Conservation (phyloP, 352 stramenopile genomes). For the Globisporangium carolinianum region DNA sequence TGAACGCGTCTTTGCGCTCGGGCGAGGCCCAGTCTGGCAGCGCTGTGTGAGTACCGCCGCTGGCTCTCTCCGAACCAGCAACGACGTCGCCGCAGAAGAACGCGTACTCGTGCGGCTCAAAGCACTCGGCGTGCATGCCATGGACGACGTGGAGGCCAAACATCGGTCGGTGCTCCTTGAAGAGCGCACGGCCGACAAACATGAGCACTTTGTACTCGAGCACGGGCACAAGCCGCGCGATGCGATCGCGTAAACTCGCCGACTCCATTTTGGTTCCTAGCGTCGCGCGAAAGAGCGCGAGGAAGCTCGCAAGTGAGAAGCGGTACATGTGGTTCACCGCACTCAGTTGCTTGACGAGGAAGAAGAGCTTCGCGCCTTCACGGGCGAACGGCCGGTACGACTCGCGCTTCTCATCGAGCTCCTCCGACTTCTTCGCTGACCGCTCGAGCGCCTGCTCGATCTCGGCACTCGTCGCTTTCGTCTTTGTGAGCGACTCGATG, state of each 20-base stretch:
- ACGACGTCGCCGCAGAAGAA: constrained; percentile 89
- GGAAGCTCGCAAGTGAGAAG: constrained; percentile 89
- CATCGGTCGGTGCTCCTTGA: constrained; percentile 92
- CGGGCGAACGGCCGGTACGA: constrained; percentile 87
- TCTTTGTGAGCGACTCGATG: constrained; percentile 92
- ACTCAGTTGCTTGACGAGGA: constrained; percentile 89
- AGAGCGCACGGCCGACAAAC: constrained; percentile 88
- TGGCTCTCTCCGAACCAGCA: constrained; percentile 20
- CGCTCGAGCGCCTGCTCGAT: constrained; percentile 86
- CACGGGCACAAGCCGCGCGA: constrained; percentile 78
- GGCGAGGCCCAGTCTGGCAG: constrained; percentile 74
- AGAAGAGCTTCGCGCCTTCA: constrained; percentile 90
- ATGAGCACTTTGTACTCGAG: constrained; percentile 88
- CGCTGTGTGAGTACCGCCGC: background rate
- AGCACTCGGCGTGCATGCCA: constrained; percentile 89
- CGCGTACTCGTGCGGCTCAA: constrained; percentile 91
- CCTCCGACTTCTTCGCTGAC: constrained; percentile 85
- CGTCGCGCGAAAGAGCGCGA: constrained; percentile 82
- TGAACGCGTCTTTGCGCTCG: constrained; percentile 85
- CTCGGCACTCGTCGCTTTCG: constrained; percentile 89
- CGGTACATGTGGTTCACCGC: constrained; percentile 94
- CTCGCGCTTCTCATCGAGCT: constrained; percentile 91
- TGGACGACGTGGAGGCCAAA: constrained; percentile 93
- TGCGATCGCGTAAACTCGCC: constrained; percentile 65
- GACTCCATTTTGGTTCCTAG: constrained; percentile 81